Conservation (phyloP, 805 yeast species). For the Sugiyamaella mastotermitis region DNA sequence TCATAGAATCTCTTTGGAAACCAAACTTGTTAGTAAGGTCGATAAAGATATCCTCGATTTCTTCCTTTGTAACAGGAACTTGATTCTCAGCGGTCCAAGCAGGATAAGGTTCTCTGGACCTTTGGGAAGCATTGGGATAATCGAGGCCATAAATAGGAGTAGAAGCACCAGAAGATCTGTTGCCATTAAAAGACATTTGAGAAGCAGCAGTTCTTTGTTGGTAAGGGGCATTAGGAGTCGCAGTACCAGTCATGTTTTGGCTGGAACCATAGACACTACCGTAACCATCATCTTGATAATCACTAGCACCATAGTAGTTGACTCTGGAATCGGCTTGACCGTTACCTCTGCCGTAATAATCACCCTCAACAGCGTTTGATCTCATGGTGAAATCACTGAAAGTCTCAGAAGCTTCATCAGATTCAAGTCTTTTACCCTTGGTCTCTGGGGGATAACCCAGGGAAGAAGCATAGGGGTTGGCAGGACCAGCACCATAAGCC, state of each 20-base stretch:
- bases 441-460: conserved; percentile 27
- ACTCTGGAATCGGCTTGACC: conserved; percentile 15
- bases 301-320: conserved; percentile 18
- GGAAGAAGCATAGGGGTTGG: conserved; percentile 41
- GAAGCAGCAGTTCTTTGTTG: conserved; percentile 30
- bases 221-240: conserved; percentile 6
- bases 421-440: conserved; percentile 18
- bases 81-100: conserved; percentile 97
- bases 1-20: conserved; percentile 72
- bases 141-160: conserved; percentile 84
- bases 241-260: too few relatives aligned
- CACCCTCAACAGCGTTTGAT: conserved; percentile 34
- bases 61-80: conserved; percentile 67
- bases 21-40: conserved; percentile 65
- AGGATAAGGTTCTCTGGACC: conserved; percentile 88
- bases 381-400: conserved; percentile 39
- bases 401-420: conserved; percentile 34
- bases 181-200: conserved; percentile 74
- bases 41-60: conserved; percentile 55
- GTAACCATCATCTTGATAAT: conserved; percentile 27
- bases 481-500: conserved; percentile 37
- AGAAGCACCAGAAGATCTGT: conserved; percentile 86
- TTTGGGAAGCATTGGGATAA: conserved; percentile 37
- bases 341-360: conserved; percentile 27
- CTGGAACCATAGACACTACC: conserved; percentile 17